Evolutionary conservation across 495 filamentous ascomycete species (phyloP).

Genomic region (Neurospora sp.): DNA sequence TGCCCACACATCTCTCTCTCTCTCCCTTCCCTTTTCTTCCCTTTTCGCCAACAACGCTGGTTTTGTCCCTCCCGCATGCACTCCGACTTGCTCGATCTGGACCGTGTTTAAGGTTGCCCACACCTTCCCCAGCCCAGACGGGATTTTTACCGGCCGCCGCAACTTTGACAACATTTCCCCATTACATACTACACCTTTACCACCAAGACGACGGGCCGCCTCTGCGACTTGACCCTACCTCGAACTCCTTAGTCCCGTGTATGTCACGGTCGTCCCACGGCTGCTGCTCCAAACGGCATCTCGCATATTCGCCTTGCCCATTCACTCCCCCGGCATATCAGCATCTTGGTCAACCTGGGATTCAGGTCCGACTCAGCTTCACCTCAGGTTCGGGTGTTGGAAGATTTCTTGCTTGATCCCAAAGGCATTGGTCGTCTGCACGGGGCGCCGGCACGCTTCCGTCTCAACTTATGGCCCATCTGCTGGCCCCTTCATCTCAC

Average conservation of each 20-base stretch:
- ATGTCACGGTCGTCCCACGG: not conserved
- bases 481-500: slow-evolving; percentile 9
- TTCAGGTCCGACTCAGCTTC: not conserved
- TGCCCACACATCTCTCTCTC: slow-evolving; percentile 19
- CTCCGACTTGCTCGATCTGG: slow-evolving; percentile 6
- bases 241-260: not conserved
- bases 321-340: not conserved
- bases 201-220: not conserved
- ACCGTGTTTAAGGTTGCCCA: slow-evolving; percentile 7
- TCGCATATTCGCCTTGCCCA: not conserved
- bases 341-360: not conserved
- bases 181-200: not conserved
- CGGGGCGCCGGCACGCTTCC: slow-evolving; percentile 18
- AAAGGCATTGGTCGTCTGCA: slow-evolving; percentile 4
- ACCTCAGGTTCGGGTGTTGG: not conserved
- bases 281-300: not conserved
- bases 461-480: slow-evolving; percentile 22
- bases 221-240: not conserved
- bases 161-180: not conserved
- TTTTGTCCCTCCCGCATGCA: slow-evolving; percentile 10
- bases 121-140: not conserved
- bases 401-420: not conserved
- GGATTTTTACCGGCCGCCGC: not conserved
- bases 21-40: slow-evolving; percentile 19
- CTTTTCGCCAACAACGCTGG: slow-evolving; percentile 6